Base-by-base conservation (phyloP, 192 early-diverging fungal genomes). In the Coemansia biformis region DNA sequence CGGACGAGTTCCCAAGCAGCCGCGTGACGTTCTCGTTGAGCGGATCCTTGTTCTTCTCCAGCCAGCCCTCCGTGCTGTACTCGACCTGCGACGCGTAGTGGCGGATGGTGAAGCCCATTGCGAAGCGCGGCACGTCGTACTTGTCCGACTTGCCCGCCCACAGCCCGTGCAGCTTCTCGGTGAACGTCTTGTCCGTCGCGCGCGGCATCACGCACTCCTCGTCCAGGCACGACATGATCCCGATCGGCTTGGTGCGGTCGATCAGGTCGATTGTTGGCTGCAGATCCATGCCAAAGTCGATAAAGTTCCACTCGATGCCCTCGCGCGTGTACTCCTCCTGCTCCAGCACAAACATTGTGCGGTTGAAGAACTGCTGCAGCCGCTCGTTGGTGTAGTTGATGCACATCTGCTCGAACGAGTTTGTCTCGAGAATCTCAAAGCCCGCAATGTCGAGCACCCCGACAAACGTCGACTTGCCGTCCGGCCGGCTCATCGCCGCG, bases 341-440 rank as follows among this genome's bases (percentile, higher is more conserved):
- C 63, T 99, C 96, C 10, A 97, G 75, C 41, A 93, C 88, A 75
- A 99, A 99, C 93, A 97, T 99, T 60, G 92, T 88, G 72, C 97
- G 93, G 77, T 97, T 99, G 78, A 99, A 99, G 75, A 99, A 96
- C 66, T 99, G 96, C 68, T 99, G 96, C 15, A 99, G 81, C 47
- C 85, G 86, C 70, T 99, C 96, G 66, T 99, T 99, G 31, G 93
- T 96, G 63, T 99, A 99, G 75, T 99, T 99, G 82, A 99, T 99
- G 74, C 91, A 96, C 26, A 99, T 78, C 66, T 99, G 96, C 64
- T 99, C 96, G 76, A 97, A 99, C 61, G 88, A 90, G 77, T 99
- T 99, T 46, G 81, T 80, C 68, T 97, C 88, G 57, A 99, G 93
- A 46, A 99, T 97, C 76, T 99, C 96, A 69, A 99, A 99, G 15